A percentile compares a stretch with the other conserved stretches of the same genome.
These are phyloP conservation scores for Beauveria sp. DNA, from an alignment of 2,329 filamentous ascomycete genomes.

Conservation along the genomic window DNA sequence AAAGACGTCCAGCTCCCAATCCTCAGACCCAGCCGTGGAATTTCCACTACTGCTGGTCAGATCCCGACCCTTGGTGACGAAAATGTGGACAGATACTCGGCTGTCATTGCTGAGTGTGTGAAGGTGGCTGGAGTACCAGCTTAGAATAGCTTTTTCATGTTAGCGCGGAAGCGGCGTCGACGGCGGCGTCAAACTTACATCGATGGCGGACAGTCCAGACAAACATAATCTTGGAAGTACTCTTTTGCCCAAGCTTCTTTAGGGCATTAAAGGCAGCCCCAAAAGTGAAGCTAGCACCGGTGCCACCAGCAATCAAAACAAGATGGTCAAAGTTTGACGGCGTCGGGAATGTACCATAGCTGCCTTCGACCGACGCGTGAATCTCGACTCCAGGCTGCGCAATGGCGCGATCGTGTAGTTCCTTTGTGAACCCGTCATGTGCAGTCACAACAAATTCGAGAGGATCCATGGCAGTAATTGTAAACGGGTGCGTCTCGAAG, in stretches of 20 bases:
- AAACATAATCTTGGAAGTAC: conserved; percentile 26
- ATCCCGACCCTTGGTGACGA: conserved; percentile 23
- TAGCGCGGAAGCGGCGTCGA: not conserved
- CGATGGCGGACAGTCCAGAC: conserved; percentile 32
- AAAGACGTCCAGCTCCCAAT: not conserved
- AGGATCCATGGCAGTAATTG: conserved; percentile 44
- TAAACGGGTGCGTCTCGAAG: conserved; percentile 57
- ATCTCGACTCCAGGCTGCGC: conserved; percentile 41
- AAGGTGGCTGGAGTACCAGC: conserved; percentile 32
- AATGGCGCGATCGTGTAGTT: conserved; percentile 44
- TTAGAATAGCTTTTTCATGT: conserved; percentile 23
- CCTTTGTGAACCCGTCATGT: conserved; percentile 51
- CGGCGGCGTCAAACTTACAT: conserved; percentile 20
- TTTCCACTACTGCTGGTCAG: not conserved
- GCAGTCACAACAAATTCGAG: conserved; percentile 53
- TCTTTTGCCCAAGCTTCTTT: conserved; percentile 16
- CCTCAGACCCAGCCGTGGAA: not conserved
- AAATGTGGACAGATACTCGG: conserved; percentile 25
- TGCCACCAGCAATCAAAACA: conserved; percentile 53
- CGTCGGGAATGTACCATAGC: conserved; percentile 50
- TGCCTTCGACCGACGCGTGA: conserved; percentile 47
- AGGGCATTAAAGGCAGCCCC: conserved; percentile 32
- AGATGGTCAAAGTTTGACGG: conserved; percentile 46
- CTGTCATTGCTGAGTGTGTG: conserved; percentile 22
- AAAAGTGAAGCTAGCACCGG: conserved; percentile 50